phyloP scores from a whole-genome alignment of 495 filamentous ascomycete genomes.

The Daldinia bambusicola region DNA sequence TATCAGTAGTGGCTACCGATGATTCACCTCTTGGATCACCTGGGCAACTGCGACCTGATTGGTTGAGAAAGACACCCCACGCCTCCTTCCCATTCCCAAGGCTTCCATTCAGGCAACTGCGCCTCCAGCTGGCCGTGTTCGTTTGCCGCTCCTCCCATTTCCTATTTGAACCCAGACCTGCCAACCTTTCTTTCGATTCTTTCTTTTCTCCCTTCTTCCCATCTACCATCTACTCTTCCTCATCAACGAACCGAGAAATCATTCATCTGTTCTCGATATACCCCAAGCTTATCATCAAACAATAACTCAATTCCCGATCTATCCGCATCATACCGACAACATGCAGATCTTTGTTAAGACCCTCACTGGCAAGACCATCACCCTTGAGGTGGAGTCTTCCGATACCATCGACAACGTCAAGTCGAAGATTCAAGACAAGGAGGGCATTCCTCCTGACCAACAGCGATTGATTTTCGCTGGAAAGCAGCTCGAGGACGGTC shows the following conservation, averaged over 20 bases:
- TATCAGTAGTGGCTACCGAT: slow-evolving; percentile 38
- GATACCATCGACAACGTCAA: slow-evolving; percentile 99
- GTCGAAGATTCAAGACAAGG: slow-evolving; percentile 99
- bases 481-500: slow-evolving; percentile 97
- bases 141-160: slow-evolving; percentile 37
- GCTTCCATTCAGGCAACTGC: slow-evolving; percentile 47
- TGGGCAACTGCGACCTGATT: slow-evolving; percentile 31
- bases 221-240: slow-evolving; percentile 47
- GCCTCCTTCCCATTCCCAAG: slow-evolving; percentile 46
- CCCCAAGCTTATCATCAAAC: neutral
- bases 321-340: slow-evolving; percentile 37
- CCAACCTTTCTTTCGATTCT: slow-evolving; percentile 25
- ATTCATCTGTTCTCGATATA: slow-evolving; percentile 9
- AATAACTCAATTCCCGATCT: slow-evolving; percentile 11
- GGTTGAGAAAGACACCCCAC: slow-evolving; percentile 19
- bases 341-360: slow-evolving; percentile 95
- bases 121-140: slow-evolving; percentile 37
- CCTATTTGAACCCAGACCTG: slow-evolving; percentile 31
- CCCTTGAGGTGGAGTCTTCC: slow-evolving; percentile 96
- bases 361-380: slow-evolving; percentile 98
- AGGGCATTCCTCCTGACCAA: slow-evolving; percentile 97
- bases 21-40: slow-evolving; percentile 42
- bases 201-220: slow-evolving; percentile 14
- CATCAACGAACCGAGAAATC: slow-evolving; percentile 36
- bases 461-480: slow-evolving; percentile 98